Evolutionary conservation across 73 alveolate species (phyloP), one percentile per base, ranked within the genome.

Genomic region (Paramecium octaurelia): DNA sequence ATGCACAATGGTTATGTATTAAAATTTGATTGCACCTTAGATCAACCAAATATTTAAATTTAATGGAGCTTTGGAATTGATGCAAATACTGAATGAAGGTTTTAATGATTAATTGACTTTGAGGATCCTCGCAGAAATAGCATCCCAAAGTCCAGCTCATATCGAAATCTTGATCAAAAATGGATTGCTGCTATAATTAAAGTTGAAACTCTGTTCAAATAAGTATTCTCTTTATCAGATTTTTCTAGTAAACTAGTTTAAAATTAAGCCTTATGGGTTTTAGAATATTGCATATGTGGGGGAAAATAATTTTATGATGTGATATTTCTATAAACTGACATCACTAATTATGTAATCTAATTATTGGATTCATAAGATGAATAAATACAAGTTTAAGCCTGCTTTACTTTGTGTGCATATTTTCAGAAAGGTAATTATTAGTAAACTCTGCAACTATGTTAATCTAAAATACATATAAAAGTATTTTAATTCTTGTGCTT

Each of bases 191-290:
- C 10, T 18, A 36, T 10, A 34, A 73, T 36, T 73, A 36, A 5
- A 34, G 16, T n/a, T 1, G 5, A 73, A 73, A 73, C 12, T 73
- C 9, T 35, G 36, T 35, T 73, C 87, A 36, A 36, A 73, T 16
- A 29, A 31, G 87, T 73, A 73, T 36, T 36, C 6, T 20, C 2
- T 73, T 36, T 68, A 68, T n/a, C n/a, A 31, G 29, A 38, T 16
- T 34, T 1, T 73, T 35, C 5, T 73, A 73, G 87, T 35, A 73
- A 73, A 12, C n/a, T 29, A 20, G 64, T 73, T 36, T 43, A 73
- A 73, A 29, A 73, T 73, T 73, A 73, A 73, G 87, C 87, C n/a
- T 73, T 73, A 36, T 73, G 87, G 87, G 87, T 73, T 8, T 31
- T 73, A 38, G 87, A 73, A 36, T 73, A 16, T 11, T 34, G 57